phyloP scores from a whole-genome alignment of 352 stramenopile genomes.

The Globisporangium ultimum region DNA sequence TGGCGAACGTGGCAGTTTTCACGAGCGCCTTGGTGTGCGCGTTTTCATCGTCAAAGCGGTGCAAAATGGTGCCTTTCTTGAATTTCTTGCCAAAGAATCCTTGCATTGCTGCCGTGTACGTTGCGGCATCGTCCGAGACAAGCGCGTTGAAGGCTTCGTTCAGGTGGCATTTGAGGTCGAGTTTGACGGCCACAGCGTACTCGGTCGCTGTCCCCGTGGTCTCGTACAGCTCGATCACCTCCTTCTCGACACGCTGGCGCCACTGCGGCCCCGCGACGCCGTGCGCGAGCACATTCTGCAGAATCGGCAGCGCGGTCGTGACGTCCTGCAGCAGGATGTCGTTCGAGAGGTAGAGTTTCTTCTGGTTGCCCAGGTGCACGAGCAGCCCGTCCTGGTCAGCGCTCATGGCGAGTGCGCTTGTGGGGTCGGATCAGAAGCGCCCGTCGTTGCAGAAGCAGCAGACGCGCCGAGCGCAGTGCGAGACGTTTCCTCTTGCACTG shows the following conservation, averaged over 20 bases:
- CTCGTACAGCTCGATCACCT: constrained; percentile 23
- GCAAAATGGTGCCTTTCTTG: constrained; percentile 35
- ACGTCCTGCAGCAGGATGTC: constrained; percentile 29
- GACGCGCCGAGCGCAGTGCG: too few species aligned
- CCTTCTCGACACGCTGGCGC: constrained; percentile 20
- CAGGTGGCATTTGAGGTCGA: constrained; percentile 50
- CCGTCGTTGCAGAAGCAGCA: too few species aligned
- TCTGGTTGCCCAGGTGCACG: constrained; percentile 33
- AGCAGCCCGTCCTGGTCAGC: constrained; percentile 20
- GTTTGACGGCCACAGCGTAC: constrained; percentile 44
- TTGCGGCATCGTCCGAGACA: constrained; percentile 32
- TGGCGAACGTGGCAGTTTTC: constrained; percentile 28
- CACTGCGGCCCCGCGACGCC: constrained; percentile 15
- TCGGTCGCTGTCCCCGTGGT: neutral
- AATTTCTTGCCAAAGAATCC: constrained; percentile 49
- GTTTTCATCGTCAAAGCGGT: constrained; percentile 28
- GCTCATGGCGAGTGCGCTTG: constrained; percentile 1
- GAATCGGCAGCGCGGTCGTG: constrained; percentile 8
- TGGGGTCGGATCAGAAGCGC: too few species aligned
- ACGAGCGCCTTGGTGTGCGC: constrained; percentile 25
- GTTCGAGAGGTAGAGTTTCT: constrained; percentile 32
- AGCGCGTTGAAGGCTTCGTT: constrained; percentile 66
- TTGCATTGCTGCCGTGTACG: constrained; percentile 44
- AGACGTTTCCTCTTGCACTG: too few species aligned
- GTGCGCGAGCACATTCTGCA: constrained; percentile 16